phyloP scores from a whole-genome alignment of 208 protist species.

The Trypanosoma brucei region DNA sequence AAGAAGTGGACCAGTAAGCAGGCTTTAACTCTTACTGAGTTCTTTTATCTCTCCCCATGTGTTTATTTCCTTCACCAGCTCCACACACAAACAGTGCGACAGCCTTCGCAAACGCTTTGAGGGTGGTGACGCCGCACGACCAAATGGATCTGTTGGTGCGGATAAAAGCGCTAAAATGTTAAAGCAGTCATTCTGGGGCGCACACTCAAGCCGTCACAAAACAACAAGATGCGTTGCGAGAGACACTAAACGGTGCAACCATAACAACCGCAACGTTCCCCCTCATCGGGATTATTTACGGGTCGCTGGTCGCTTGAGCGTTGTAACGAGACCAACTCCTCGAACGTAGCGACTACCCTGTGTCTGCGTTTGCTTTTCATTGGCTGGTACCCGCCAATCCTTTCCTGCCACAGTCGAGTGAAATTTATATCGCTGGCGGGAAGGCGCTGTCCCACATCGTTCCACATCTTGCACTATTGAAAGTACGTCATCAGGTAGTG shows the following conservation, averaged over 20 bases:
- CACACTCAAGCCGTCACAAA: neutral
- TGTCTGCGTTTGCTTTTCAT: neutral
- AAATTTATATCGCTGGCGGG: conserved; percentile 6
- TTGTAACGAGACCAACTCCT: conserved; percentile 19
- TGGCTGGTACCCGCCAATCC: conserved; percentile 13
- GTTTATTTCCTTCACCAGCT: no score
- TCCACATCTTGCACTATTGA: conserved; percentile 18
- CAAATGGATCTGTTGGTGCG: no score
- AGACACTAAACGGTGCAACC: no score
- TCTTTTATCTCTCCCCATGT: no score
- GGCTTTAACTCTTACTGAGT: no score
- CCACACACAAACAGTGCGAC: no score
- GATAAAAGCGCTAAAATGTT: no score
- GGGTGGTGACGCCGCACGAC: no score
- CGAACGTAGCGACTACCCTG: conserved; percentile 19
- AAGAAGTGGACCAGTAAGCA: no score
- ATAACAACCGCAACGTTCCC: no score
- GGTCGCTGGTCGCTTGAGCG: conserved; percentile 15
- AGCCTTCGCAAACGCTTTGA: no score
- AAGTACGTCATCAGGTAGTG: conserved; percentile 16
- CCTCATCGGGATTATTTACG: neutral
- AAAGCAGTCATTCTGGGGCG: neutral
- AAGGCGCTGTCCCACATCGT: neutral
- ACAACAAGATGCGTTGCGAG: neutral
- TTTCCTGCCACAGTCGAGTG: conserved; percentile 13